These are phyloP conservation scores for Medicago ruthenica DNA, from an alignment of 306 rosid genomes.

Conservation along the genomic window DNA sequence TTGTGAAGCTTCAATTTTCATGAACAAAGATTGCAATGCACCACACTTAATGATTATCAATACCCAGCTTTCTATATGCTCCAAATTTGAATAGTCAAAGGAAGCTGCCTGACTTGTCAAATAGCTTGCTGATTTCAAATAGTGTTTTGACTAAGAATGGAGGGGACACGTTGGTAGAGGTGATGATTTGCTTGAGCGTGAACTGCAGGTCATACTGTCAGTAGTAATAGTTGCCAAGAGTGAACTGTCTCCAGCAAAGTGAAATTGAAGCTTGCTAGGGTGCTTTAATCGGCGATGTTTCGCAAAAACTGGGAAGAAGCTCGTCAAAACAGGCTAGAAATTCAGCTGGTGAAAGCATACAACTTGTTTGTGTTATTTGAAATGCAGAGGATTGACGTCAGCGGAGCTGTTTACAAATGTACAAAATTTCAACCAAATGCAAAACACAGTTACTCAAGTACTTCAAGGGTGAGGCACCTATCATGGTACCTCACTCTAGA, in stretches of 20 bases:
- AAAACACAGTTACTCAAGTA: neutral
- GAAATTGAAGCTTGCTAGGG: neutral
- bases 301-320: neutral
- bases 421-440: neutral
- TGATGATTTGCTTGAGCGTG: too few species aligned
- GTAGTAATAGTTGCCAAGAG: neutral
- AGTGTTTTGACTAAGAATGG: neutral
- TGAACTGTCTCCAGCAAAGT: too few species aligned
- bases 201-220: too few species aligned
- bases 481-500: neutral
- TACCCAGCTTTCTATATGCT: constrained; percentile 31
- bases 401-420: neutral
- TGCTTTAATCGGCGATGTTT: neutral
- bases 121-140: constrained; percentile 51
- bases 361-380: neutral
- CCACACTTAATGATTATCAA: constrained; percentile 50
- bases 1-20: constrained; percentile 44
- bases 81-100: constrained; percentile 49
- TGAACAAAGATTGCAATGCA: constrained; percentile 54
- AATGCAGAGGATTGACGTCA: neutral
- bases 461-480: neutral
- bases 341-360: neutral
- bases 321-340: neutral
- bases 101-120: constrained; percentile 54
- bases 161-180: too few species aligned